A percentile compares a stretch with the other conserved stretches of the same genome.
These are phyloP conservation scores for Podospora appendiculata DNA, from an alignment of 495 filamentous ascomycete species.

Conservation along the genomic window DNA sequence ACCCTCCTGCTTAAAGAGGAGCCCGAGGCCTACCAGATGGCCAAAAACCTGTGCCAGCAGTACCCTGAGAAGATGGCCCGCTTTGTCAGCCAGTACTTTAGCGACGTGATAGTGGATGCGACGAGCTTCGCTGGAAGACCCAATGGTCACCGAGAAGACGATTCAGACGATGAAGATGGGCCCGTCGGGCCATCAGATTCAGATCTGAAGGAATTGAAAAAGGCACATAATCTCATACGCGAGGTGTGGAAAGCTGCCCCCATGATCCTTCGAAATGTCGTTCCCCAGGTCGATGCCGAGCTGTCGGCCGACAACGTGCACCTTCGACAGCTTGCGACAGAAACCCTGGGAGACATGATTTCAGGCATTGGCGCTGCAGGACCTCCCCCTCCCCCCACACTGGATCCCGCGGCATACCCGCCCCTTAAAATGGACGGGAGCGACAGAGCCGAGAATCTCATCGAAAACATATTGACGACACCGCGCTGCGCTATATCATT, in stretches of 20 bases:
- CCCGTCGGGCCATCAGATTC: constrained; percentile 60
- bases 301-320: constrained; percentile 82
- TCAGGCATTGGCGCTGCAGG: constrained; percentile 86
- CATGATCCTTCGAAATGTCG: constrained; percentile 80
- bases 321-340: constrained; percentile 76
- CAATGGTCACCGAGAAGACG: constrained; percentile 43
- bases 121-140: constrained; percentile 47
- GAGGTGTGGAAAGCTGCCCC: constrained; percentile 94
- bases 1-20: constrained; percentile 77
- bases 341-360: constrained; percentile 91
- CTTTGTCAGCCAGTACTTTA: constrained; percentile 92
- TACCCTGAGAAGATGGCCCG: constrained; percentile 90
- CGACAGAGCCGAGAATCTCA: constrained; percentile 30
- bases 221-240: constrained; percentile 80
- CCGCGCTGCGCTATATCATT: constrained; percentile 80
- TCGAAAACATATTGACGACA: constrained; percentile 59
- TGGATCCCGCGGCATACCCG: constrained; percentile 77
- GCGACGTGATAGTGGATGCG: constrained; percentile 87
- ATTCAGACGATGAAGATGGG: constrained; percentile 64
- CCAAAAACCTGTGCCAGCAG: constrained; percentile 84
- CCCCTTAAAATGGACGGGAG: constrained; percentile 59
- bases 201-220: constrained; percentile 78
- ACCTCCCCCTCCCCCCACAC: constrained; percentile 58
- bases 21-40: constrained; percentile 91
- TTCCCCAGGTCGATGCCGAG: constrained; percentile 91